phyloP scores from a whole-genome alignment of 139 green algal species.

The Micractinium conductrix region DNA sequence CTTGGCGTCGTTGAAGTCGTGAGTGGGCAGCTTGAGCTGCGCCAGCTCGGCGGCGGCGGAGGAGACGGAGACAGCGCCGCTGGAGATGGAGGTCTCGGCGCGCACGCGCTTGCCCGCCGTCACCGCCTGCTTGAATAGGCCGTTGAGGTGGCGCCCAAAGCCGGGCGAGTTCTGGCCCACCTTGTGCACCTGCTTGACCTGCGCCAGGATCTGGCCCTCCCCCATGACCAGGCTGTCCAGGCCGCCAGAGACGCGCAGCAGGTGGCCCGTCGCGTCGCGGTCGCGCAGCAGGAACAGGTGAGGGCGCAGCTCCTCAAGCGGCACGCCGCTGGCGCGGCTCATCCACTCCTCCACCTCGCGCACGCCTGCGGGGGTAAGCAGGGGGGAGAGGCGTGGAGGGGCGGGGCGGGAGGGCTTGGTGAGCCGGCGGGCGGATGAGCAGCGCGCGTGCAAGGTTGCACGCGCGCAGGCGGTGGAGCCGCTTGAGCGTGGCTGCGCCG shows the following conservation, averaged over 20 bases:
- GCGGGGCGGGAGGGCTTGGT: not conserved
- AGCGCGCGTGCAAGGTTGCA: not conserved
- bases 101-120: constrained; percentile 97
- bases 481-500: too few species aligned
- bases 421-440: not conserved
- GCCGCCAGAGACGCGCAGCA: constrained; percentile 93
- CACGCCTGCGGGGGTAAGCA: constrained; percentile 79
- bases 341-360: constrained; percentile 99
- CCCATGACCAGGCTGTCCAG: constrained; percentile 99
- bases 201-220: constrained; percentile 98
- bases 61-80: constrained; percentile 93
- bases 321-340: constrained; percentile 85
- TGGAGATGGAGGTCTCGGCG: constrained; percentile 93
- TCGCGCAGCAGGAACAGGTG: constrained; percentile 98
- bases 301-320: constrained; percentile 91
- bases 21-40: constrained; percentile 95
- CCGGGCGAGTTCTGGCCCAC: constrained; percentile 89
- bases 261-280: constrained; percentile 93
- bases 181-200: constrained; percentile 95
- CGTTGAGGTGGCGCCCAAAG: constrained; percentile 98
- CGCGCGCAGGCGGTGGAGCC: too few species aligned
- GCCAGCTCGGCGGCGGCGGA: constrained; percentile 97
- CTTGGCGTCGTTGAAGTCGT: constrained; percentile 78
- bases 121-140: constrained; percentile 99
- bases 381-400: not conserved